These are phyloP conservation scores for Ammopiptanthus mongolicus DNA, from an alignment of 306 rosid genomes.

Conservation along the genomic window DNA sequence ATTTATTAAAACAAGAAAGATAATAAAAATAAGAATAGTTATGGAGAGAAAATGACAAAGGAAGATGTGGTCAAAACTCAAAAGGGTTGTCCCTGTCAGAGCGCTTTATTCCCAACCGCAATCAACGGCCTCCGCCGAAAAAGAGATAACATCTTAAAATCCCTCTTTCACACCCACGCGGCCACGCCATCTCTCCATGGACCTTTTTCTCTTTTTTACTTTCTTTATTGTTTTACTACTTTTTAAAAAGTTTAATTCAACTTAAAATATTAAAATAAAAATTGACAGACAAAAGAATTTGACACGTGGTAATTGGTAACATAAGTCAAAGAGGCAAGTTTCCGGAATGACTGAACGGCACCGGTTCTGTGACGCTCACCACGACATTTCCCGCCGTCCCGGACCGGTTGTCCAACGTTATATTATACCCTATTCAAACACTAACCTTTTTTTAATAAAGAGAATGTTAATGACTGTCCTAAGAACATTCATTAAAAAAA, in stretches of 20 bases:
- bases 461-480: no score
- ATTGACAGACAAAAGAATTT: background rate
- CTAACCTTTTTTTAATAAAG: background rate
- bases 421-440: background rate
- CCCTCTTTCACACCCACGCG: background rate
- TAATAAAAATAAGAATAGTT: background rate
- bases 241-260: background rate
- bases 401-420: conserved; percentile 5
- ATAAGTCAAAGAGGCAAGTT: conserved; percentile 45
- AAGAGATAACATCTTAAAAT: background rate
- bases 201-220: background rate
- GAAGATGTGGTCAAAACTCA: conserved; percentile 53
- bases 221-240: background rate
- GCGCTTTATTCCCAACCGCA: conserved; percentile 96
- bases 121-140: conserved; percentile 88
- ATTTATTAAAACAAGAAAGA: background rate
- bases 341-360: conserved; percentile 43
- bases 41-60: conserved; percentile 22
- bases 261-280: background rate
- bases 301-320: conserved; percentile 30
- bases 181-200: background rate
- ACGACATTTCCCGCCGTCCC: conserved; percentile 21
- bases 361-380: conserved; percentile 59
- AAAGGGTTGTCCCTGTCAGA: conserved; percentile 46
- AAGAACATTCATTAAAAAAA: no score